Base-by-base conservation (phyloP, 2,329 filamentous ascomycete species). In the Ophiostoma montium region DNA sequence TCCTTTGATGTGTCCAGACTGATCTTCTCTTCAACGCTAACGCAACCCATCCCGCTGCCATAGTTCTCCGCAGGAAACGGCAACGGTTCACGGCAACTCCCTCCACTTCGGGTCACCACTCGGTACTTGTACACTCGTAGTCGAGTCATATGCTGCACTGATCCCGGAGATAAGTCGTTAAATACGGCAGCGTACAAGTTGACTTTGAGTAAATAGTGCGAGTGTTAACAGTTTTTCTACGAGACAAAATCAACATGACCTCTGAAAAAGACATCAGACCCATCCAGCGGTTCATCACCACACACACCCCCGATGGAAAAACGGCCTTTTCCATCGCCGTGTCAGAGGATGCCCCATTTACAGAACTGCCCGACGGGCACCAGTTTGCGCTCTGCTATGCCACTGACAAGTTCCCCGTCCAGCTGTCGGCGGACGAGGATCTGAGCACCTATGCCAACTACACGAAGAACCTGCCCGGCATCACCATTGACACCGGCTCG, bases 271-370 rank as follows among this genome's bases (percentile, higher is more conserved):
- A 41, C 16, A 41, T 41, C 21, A 19, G 38, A 21, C 43, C 44
- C 8, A 46, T 51, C 7, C 49, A 43, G 35, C 53, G 56, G 12
- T 55, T 51, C 49, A 57, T 57, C 35, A 57, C 55, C 11, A 50
- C 49, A 11, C 55, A 57, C 35, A 49, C 50, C 15, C 41, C 49
- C 13, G 49, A 50, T 2, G 54, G 54, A 11, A 50, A 47, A 9
- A 47, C 53, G 1, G 31, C 52, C 18, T 53, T 57, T 43, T 49
- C 52, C 19, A 47, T 35, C 18, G 38, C 35, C 10, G 45, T 41
- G 2, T 23, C 55, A 0, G 52, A 50, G 15, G 32, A 35, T 6
- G 47, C 54, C 1, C 53, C 56, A 1, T 48, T 50, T 16, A 23
- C 46, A 11, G 15, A 16, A 4, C 45, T 55, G n/a, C 46, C 44